phyloP scores from a whole-genome alignment of 2,329 filamentous ascomycete species.

The Apiospora phragmitis region DNA sequence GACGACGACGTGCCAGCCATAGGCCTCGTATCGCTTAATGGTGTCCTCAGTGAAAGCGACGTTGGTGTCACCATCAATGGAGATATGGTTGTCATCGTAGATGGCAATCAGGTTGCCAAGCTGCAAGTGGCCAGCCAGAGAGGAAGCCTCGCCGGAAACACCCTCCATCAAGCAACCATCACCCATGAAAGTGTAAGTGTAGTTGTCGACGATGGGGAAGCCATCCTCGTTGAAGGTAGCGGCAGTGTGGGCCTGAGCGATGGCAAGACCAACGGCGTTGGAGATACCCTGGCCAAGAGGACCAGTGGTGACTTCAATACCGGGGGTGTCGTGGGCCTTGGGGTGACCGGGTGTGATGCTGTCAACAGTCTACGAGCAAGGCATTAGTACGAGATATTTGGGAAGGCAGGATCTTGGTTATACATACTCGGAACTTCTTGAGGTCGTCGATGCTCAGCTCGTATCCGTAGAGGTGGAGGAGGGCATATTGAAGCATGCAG shows the following conservation, averaged over 20 bases:
- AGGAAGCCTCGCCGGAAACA: constrained; percentile 89
- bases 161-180: constrained; percentile 99
- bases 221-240: constrained; percentile 96
- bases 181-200: constrained; percentile 96
- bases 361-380: constrained; percentile 45
- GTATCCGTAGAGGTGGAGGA: constrained; percentile 96
- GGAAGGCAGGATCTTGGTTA: too few relatives aligned
- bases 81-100: constrained; percentile 99
- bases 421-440: constrained; percentile 89
- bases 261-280: constrained; percentile 97
- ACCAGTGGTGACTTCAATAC: constrained; percentile 96
- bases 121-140: constrained; percentile 92
- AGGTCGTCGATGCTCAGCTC: constrained; percentile 83
- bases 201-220: constrained; percentile 89
- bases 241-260: constrained; percentile 89
- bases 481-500: constrained; percentile 99
- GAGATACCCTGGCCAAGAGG: constrained; percentile 96
- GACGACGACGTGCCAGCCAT: constrained; percentile 89
- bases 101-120: constrained; percentile 95
- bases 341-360: constrained; percentile 93
- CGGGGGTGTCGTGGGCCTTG: constrained; percentile 93
- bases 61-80: constrained; percentile 91
- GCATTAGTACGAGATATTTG: not conserved
- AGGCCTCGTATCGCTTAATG: constrained; percentile 89
- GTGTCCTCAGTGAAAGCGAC: constrained; percentile 97